Conservation (phyloP, 2,329 filamentous ascomycete species). For the Xylariaceae sp. region DNA sequence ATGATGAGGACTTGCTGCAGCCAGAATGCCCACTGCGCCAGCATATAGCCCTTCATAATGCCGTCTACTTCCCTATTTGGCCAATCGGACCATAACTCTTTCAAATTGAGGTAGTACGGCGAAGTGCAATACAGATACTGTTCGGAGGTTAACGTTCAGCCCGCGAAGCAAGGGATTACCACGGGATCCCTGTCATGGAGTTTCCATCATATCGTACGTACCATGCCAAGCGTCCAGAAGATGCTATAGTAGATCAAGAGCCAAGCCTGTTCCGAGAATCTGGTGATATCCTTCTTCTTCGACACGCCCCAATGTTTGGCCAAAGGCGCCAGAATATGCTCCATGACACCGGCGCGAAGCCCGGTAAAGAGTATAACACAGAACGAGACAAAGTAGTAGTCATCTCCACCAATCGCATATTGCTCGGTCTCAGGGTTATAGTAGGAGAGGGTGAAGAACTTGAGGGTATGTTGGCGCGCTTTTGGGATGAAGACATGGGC, state of each 20-base stretch:
- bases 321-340: conserved; percentile 78
- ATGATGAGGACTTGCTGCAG: conserved; percentile 91
- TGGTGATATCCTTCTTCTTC: conserved; percentile 69
- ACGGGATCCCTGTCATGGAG: neutral
- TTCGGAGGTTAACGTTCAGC: conserved; percentile 1
- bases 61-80: conserved; percentile 71
- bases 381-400: conserved; percentile 71
- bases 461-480: conserved; percentile 72
- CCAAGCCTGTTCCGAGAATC: conserved; percentile 95
- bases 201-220: conserved; percentile 37
- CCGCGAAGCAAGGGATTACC: conserved; percentile 7
- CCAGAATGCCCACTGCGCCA: conserved; percentile 90
- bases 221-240: conserved; percentile 82
- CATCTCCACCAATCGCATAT: conserved; percentile 76
- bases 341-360: conserved; percentile 77
- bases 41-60: conserved; percentile 81
- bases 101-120: conserved; percentile 71
- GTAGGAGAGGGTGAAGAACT: conserved; percentile 86
- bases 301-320: conserved; percentile 68
- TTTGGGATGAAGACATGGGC: conserved; percentile 80
- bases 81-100: conserved; percentile 79
- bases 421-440: conserved; percentile 62
- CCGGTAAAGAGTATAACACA: conserved; percentile 85
- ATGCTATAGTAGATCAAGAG: conserved; percentile 75
- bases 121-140: conserved; percentile 80